Percentiles rank a stretch among this genome's conserved stretches.
These are phyloP conservation scores for Suhomyces canberraensis DNA, from an alignment of 805 yeast genomes.

Conservation along the genomic window DNA sequence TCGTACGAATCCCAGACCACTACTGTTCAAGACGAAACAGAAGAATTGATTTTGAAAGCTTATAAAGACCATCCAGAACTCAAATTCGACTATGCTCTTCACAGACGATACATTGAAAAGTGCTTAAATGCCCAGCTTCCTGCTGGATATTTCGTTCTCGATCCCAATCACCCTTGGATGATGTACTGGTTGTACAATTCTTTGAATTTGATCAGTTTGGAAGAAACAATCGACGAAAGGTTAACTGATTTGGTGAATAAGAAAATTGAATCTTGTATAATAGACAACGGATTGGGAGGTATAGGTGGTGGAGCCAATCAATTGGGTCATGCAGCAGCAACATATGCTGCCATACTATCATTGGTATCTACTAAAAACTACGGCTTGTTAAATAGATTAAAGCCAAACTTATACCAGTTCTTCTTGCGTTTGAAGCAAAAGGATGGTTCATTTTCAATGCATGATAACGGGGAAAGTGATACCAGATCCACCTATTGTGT, in stretches of 20 bases:
- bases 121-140: conserved; percentile 49
- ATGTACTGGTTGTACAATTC: conserved; percentile 76
- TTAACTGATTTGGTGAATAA: conserved; percentile 10
- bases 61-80: conserved; percentile 5
- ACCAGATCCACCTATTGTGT: conserved; percentile 86
- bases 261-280: conserved; percentile 25
- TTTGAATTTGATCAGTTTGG: conserved; percentile 14
- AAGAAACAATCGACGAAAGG: conserved; percentile 29
- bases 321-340: conserved; percentile 77
- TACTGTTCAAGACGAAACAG: conserved; percentile 9
- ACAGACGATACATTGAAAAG: conserved; percentile 41
- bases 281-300: conserved; percentile 46
- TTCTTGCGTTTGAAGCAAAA: conserved; percentile 55
- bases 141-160: conserved; percentile 50
- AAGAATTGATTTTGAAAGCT: conserved; percentile 8
- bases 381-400: conserved; percentile 23
- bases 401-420: conserved; percentile 57
- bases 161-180: conserved; percentile 93
- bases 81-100: conserved; percentile 25
- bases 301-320: conserved; percentile 86
- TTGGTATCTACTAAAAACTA: conserved; percentile 51
- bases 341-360: conserved; percentile 73
- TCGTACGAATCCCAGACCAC: conserved; percentile 12
- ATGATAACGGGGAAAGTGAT: conserved; percentile 77
- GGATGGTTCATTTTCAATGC: conserved; percentile 80